Base-by-base conservation (phyloP, 2,329 filamentous ascomycete genomes). In the Microdochium nivale region DNA sequence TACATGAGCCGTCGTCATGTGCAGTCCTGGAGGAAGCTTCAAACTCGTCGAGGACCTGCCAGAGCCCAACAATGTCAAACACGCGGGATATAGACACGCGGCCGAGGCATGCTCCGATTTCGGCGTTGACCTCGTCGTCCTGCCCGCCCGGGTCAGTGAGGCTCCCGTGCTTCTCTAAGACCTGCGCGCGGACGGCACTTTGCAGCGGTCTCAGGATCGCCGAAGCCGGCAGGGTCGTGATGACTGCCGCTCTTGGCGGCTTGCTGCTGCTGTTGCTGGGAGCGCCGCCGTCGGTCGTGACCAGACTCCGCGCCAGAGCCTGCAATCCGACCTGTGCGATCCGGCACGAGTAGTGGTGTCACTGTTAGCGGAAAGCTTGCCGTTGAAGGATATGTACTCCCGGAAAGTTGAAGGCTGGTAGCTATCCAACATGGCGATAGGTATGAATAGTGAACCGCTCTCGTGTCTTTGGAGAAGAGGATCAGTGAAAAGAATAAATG, bases 51-150 rank as follows among this genome's bases (percentile, higher is more conserved):
- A 84, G 58, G 1, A 79, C 79, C 60, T 84, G 79, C 71, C 71
- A 75, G 19, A 84, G 57, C 0, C 81, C 81, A 47, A 81, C 73
- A 11, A 81, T 57, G 53, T 83, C 79, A 56, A 84, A 84, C 1
- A 84, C 73, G 24, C 77, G 70, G 24, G 78, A 77, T 25, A 84
- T 69, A 30, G 74, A 71, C 3, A 83, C 73, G 47, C 69, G 68
- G 47, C 77, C 74, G 3, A 85, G 65, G 52, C 68, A 70, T 2
- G 59, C 57, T 49, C 61, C 67, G 25, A 70, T 59, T 30, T 59
- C 60, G 8, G 27, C 50, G 48, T 54, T 60, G 2, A 55, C 55
- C 3, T 57, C 48, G 3, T 44, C 7, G 8, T 11, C 16, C 35
- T 40, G 7, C 40, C 16, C 16, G 21, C 8, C 16, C 23, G n/a